Evolutionary conservation across 805 yeast genomes (phyloP).

Genomic region (Jamesozyma gamospora): DNA sequence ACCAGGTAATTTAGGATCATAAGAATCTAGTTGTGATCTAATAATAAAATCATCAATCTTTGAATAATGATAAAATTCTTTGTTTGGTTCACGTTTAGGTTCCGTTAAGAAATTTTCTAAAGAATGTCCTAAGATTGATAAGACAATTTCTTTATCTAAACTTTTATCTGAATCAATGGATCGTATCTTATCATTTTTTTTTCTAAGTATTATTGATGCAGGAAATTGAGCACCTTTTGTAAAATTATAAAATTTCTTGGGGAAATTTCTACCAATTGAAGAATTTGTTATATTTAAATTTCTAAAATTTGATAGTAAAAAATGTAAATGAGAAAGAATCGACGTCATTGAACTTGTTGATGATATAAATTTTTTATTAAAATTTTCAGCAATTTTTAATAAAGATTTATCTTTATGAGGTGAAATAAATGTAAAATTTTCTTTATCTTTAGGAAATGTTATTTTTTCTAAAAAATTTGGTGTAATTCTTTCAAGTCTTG

Average conservation of each 20-base stretch:
- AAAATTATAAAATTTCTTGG: conserved; percentile 27
- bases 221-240: conserved; percentile 43
- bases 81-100: conserved; percentile 3
- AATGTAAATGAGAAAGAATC: conserved; percentile 63
- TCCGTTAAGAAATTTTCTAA: conserved; percentile 55
- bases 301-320: conserved; percentile 51
- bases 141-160: conserved; percentile 52
- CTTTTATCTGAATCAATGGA: conserved; percentile 67
- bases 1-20: conserved; percentile 69
- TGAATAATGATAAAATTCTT: conserved; percentile 62
- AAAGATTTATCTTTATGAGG: conserved; percentile 57
- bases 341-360: conserved; percentile 88
- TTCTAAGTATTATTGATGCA: conserved; percentile 46
- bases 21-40: conserved; percentile 87
- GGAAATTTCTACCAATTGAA: conserved; percentile 38
- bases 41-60: conserved; percentile 56
- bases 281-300: conserved; percentile 36
- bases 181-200: conserved; percentile 36
- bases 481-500: conserved; percentile 45
- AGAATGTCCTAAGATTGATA: conserved; percentile 69
- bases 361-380: conserved; percentile 40
- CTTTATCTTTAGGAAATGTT: background rate
- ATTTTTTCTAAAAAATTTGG: conserved; percentile 23
- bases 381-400: conserved; percentile 35
- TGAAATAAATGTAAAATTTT: conserved; percentile 39